phyloP scores from a whole-genome alignment of 2,329 filamentous ascomycete genomes.

The Colletotrichum aenigma region DNA sequence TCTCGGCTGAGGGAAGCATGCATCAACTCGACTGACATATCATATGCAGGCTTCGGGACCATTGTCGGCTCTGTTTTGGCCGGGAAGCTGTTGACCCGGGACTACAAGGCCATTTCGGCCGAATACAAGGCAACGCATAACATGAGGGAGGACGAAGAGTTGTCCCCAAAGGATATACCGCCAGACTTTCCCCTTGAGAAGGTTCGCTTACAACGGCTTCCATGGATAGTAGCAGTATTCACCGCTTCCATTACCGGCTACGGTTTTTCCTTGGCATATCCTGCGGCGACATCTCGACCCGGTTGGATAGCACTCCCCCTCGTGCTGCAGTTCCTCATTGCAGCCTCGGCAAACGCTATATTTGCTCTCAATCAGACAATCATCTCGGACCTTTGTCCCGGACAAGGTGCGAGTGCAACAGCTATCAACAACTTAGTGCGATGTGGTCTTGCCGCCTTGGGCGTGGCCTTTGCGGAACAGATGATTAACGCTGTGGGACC shows the following conservation, averaged over 20 bases:
- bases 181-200: conserved; percentile 47
- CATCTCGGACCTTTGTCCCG: conserved; percentile 35
- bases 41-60: conserved; percentile 34
- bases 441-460: conserved; percentile 10
- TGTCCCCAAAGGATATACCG: conserved; percentile 28
- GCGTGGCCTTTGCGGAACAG: conserved; percentile 6
- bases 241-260: conserved; percentile 40
- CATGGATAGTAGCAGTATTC: conserved; percentile 35
- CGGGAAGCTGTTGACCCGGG: conserved; percentile 45
- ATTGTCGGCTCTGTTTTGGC: conserved; percentile 44
- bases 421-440: conserved; percentile 35
- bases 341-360: conserved; percentile 37
- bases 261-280: conserved; percentile 32
- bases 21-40: background rate
- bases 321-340: conserved; percentile 36
- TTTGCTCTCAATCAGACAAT: conserved; percentile 39
- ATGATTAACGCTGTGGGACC: conserved; percentile 13
- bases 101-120: conserved; percentile 21
- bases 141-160: conserved; percentile 25
- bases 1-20: background rate
- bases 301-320: conserved; percentile 31
- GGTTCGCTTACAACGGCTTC: conserved; percentile 40
- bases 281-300: conserved; percentile 2
- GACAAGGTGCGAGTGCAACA: conserved; percentile 33
- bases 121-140: conserved; percentile 26